phyloP scores from a whole-genome alignment of 805 yeast genomes.

The Hanseniaspora lindneri region DNA sequence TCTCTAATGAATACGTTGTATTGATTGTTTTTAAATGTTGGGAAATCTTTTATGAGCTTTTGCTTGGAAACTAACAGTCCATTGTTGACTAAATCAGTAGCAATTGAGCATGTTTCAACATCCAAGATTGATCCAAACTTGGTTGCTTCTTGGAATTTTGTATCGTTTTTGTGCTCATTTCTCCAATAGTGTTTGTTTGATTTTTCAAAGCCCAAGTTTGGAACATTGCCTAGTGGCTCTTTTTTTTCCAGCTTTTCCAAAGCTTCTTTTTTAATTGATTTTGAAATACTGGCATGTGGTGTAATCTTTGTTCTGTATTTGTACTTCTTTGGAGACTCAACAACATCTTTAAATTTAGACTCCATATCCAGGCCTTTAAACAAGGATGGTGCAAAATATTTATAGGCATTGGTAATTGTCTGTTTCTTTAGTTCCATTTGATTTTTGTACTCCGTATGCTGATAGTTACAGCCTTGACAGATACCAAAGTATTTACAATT shows the following conservation, averaged over 20 bases:
- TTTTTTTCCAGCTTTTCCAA: constrained; percentile 23
- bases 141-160: constrained; percentile 24
- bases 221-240: constrained; percentile 27
- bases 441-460: constrained; percentile 56
- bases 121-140: constrained; percentile 49
- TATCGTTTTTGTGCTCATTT: constrained; percentile 21
- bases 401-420: constrained; percentile 72
- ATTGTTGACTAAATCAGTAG: constrained; percentile 62
- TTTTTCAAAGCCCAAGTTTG: constrained; percentile 80
- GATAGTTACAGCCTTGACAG: constrained; percentile 93
- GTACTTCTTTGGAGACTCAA: constrained; percentile 64
- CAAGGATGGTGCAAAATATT: constrained; percentile 51
- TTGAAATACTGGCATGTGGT: constrained; percentile 81
- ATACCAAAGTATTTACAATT: constrained; percentile 71
- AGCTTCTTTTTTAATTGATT: constrained; percentile 1
- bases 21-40: constrained; percentile 50
- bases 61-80: constrained; percentile 63
- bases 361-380: constrained; percentile 33
- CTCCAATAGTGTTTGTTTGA: constrained; percentile 72
- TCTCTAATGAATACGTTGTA: constrained; percentile 82
- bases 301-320: constrained; percentile 85
- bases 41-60: constrained; percentile 38
- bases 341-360: constrained; percentile 54
- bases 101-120: constrained; percentile 88
- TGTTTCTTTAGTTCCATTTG: constrained; percentile 63